A percentile compares a stretch with the other conserved stretches of the same genome.
Evolutionary conservation across 257 asterid species (phyloP).

Genomic region (Rhazya stricta): DNA sequence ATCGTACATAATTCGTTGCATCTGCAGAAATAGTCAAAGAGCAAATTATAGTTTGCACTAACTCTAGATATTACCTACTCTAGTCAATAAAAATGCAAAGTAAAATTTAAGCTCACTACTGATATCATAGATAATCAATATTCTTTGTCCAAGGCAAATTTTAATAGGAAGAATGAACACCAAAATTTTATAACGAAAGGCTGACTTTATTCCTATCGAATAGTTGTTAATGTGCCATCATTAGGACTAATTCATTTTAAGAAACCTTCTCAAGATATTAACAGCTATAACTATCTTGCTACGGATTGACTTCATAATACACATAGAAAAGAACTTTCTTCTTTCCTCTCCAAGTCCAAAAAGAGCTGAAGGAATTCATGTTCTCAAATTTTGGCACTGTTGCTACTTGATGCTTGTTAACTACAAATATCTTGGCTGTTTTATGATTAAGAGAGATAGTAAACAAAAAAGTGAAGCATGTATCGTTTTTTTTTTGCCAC

Average conservation of each 20-base stretch:
- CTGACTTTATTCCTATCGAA: neutral
- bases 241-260: neutral
- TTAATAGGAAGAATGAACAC: neutral
- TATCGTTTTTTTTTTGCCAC: too few species aligned
- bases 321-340: neutral
- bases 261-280: neutral
- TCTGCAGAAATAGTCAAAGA: too few species aligned
- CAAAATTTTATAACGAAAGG: neutral
- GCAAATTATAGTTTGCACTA: neutral
- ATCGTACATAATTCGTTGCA: too few species aligned
- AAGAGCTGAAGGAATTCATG: neutral
- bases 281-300: neutral
- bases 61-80: too few species aligned
- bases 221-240: neutral
- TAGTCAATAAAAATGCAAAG: neutral
- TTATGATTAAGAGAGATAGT: neutral
- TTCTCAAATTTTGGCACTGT: neutral
- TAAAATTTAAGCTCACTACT: neutral
- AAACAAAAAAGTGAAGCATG: neutral
- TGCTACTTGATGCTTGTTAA: neutral
- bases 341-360: neutral
- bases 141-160: neutral
- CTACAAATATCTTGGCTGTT: neutral
- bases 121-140: neutral
- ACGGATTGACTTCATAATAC: neutral